Conservation (phyloP, 2,329 filamentous ascomycete genomes). For the Seiridium unicorne region DNA sequence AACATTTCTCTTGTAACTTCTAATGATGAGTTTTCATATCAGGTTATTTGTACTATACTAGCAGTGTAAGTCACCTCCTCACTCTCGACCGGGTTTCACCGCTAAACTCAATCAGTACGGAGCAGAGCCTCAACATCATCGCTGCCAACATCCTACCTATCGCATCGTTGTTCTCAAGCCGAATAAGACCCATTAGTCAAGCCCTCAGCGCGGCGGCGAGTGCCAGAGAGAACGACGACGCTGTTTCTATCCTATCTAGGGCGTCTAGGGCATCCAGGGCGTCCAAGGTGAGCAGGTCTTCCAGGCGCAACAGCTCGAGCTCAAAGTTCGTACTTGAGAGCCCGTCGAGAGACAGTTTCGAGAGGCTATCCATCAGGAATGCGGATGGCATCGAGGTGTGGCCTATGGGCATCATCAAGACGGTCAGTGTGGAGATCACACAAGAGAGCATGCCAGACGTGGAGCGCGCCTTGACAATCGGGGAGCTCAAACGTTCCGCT, state of each 20-base stretch:
- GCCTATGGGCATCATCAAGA: slow-evolving; percentile 36
- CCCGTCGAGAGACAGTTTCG: slow-evolving; percentile 16
- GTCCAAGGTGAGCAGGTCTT: slow-evolving; percentile 11
- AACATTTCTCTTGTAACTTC: slow-evolving; percentile 28
- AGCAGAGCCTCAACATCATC: slow-evolving; percentile 35
- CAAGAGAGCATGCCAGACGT: slow-evolving; percentile 29
- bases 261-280: slow-evolving; percentile 13
- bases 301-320: slow-evolving; percentile 17
- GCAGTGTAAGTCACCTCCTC: slow-evolving; percentile 22
- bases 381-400: slow-evolving; percentile 16
- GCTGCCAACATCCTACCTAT: slow-evolving; percentile 35
- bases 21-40: slow-evolving; percentile 24
- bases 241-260: slow-evolving; percentile 18
- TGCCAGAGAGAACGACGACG: slow-evolving; percentile 12
- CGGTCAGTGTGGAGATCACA: slow-evolving; percentile 33
- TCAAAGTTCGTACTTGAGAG: slow-evolving; percentile 25
- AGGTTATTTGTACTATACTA: slow-evolving; percentile 30
- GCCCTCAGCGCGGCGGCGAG: slow-evolving; percentile 15
- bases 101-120: slow-evolving; percentile 16
- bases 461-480: slow-evolving; percentile 12
- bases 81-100: neutral
- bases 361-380: slow-evolving; percentile 10
- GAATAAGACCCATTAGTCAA: slow-evolving; percentile 17
- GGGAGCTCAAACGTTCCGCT: slow-evolving; percentile 7
- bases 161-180: slow-evolving; percentile 26